phyloP scores from a whole-genome alignment of 2,329 filamentous ascomycete genomes.

The Calonectria hawksworthii region DNA sequence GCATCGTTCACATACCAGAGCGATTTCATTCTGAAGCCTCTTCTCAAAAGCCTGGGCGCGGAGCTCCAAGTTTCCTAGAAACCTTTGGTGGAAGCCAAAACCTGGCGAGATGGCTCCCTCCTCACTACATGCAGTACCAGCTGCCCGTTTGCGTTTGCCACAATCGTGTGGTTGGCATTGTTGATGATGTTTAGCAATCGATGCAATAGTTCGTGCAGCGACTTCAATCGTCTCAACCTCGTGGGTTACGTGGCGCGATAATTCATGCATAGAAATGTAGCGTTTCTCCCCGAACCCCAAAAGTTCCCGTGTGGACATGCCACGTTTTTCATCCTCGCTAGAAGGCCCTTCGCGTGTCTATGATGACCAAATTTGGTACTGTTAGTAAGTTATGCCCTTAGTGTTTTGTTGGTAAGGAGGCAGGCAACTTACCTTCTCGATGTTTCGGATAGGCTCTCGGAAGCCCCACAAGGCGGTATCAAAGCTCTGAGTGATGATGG shows the following conservation, averaged over 20 bases:
- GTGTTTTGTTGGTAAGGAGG: neutral
- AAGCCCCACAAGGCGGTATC: neutral
- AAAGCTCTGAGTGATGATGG: neutral
- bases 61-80: neutral
- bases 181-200: neutral
- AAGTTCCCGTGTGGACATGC: neutral
- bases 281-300: neutral
- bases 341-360: neutral
- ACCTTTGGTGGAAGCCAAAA: too few species aligned
- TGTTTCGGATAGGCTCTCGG: neutral
- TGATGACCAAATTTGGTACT: neutral
- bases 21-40: neutral
- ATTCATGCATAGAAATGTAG: neutral
- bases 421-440: neutral
- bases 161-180: neutral
- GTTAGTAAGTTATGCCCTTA: neutral
- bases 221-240: neutral
- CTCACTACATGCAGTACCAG: neutral
- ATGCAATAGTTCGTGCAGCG: neutral
- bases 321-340: too few species aligned
- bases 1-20: neutral
- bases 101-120: too few species aligned
- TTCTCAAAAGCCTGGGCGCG: neutral
- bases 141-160: too few species aligned
- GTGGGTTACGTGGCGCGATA: neutral